Percentiles rank a stretch among this genome's conserved stretches.
phyloP scores from a whole-genome alignment of 768 basidiomycete genomes.

The Leccinum disarticulatum region DNA sequence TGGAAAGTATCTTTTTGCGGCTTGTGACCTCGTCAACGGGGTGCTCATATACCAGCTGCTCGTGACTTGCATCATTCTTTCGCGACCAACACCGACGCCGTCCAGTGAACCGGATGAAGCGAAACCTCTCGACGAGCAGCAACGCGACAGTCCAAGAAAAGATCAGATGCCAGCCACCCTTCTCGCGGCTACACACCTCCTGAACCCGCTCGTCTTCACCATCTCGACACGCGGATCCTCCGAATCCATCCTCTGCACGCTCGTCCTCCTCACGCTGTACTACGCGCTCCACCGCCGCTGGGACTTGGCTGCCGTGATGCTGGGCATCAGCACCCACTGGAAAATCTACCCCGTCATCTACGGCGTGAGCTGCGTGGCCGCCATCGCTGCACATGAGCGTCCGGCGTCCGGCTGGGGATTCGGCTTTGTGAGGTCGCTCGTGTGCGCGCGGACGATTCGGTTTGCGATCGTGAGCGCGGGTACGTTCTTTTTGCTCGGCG shows the following conservation, averaged over 20 bases:
- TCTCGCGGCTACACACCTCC: slow-evolving; percentile 72
- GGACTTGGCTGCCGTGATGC: slow-evolving; percentile 63
- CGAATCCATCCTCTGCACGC: slow-evolving; percentile 79
- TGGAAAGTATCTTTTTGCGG: slow-evolving; percentile 87
- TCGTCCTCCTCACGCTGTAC: slow-evolving; percentile 73
- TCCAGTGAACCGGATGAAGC: background rate
- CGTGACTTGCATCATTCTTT: slow-evolving; percentile 49
- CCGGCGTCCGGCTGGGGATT: slow-evolving; percentile 19
- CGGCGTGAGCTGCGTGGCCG: slow-evolving; percentile 64
- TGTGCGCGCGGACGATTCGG: slow-evolving; percentile 53
- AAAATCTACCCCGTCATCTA: slow-evolving; percentile 97
- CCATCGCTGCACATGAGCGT: slow-evolving; percentile 25
- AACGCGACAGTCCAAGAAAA: background rate
- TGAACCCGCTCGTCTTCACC: slow-evolving; percentile 93
- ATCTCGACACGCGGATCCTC: slow-evolving; percentile 98
- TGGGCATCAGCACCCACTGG: slow-evolving; percentile 90
- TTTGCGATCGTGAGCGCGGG: slow-evolving; percentile 71
- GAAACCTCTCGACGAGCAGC: slow-evolving; percentile 7
- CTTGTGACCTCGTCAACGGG: slow-evolving; percentile 80
- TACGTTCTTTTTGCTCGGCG: slow-evolving; percentile 64
- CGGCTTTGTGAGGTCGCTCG: slow-evolving; percentile 37
- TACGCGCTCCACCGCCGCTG: slow-evolving; percentile 57
- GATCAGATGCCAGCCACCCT: slow-evolving; percentile 41
- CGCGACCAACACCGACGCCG: slow-evolving; percentile 16
- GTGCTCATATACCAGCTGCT: slow-evolving; percentile 66